Conservation (phyloP, 106 monocot genomes). For the Dendrobium catenatum region DNA sequence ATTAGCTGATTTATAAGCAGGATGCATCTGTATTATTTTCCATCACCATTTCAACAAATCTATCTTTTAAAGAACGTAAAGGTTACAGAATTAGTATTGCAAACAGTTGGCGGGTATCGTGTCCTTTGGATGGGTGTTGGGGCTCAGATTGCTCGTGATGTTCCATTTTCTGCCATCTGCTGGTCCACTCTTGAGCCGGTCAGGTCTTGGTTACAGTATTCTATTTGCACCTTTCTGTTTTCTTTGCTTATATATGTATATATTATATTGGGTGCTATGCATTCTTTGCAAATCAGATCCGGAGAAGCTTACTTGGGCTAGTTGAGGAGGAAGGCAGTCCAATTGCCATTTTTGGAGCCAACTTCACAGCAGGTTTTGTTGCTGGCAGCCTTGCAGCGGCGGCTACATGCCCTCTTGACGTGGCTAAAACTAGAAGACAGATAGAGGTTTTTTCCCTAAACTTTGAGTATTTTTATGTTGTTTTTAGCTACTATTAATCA, state of each 20-base stretch:
- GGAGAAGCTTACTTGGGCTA: constrained; percentile 56
- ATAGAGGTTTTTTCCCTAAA: constrained; percentile 59
- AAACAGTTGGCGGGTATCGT: constrained; percentile 62
- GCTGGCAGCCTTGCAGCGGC: constrained; percentile 89
- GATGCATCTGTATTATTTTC: not conserved
- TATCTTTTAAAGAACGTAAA: not conserved
- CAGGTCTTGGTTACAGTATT: not conserved
- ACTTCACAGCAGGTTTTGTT: constrained; percentile 82
- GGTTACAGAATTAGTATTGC: not conserved
- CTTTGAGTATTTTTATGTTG: not conserved
- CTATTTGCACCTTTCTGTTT: not conserved
- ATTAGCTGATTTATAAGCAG: not conserved
- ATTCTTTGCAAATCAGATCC: constrained; percentile 28
- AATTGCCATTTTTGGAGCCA: constrained; percentile 60
- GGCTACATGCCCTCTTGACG: constrained; percentile 92
- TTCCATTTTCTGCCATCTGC: constrained; percentile 91
- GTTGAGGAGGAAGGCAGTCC: constrained; percentile 63
- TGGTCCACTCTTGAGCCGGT: constrained; percentile 96
- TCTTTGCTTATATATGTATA: not conserved
- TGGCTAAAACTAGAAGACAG: constrained; percentile 89
- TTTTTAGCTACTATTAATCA: no score
- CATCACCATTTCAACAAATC: not conserved
- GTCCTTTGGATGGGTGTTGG: constrained; percentile 89
- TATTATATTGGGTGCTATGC: not conserved
- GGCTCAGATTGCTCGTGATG: constrained; percentile 93